Base-by-base conservation (phyloP, 805 yeast genomes). In the Saccharomycopsis vini region DNA sequence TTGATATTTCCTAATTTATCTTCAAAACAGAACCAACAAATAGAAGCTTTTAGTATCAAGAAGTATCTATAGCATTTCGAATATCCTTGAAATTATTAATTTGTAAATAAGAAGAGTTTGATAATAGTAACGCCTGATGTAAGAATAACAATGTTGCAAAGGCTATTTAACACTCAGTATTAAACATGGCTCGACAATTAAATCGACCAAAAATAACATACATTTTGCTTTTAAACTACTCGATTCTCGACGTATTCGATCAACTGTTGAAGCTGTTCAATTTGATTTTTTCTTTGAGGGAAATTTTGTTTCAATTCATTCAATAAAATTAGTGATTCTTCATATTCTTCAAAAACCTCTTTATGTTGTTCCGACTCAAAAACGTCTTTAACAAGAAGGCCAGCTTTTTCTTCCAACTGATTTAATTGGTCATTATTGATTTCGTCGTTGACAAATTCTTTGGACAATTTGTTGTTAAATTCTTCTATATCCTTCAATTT, bases 221-320 rank as follows among this genome's bases (percentile, higher is more conserved):
- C n/a, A n/a, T n/a, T n/a, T n/a, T n/a, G n/a, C n/a, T n/a, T n/a
- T n/a, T n/a, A n/a, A n/a, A n/a, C n/a, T n/a, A n/a, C n/a, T n/a
- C n/a, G 36, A 23, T 16, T 26, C 15, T 35, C 36, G 12, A 43
- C 21, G 24, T 20, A 43, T 20, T 43, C 43, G 10, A 38, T 19
- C 18, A 43, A 43, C 13, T 39, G 29, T n/a, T 31, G 7, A 12
- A 43, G 28, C 22, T 43, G 38, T 15, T 18, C 18, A 12, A 39
- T 18, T 5, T 24, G 33, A 21, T 43, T 24, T 33, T 37, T 38
- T 15, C 44, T 20, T 16, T 22, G 33, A 7, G 39, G 39, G 5
- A 40, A 16, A n/a, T 19, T 30, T 5, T 53, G 51, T 41, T 56
- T 57, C 15, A 56, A 41, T 10, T 48, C 45, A 16, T 46, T 49